Base-by-base conservation (phyloP, 208 protist genomes). In the Acanthamoeba royreba region DNA sequence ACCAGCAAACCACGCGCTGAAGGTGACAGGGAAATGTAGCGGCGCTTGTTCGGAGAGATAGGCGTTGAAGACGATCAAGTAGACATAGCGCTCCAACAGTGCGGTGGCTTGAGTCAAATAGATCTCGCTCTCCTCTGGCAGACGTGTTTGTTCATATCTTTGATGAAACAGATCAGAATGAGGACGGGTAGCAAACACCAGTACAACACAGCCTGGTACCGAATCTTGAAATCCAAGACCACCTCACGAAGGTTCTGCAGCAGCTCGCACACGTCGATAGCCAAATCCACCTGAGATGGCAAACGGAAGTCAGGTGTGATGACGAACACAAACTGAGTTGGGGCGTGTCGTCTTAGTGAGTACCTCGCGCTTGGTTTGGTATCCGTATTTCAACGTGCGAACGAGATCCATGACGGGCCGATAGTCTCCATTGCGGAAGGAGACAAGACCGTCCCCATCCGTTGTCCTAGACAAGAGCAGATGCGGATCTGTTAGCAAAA, bases 61-160 rank as follows among this genome's bases (percentile, higher is more conserved):
- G 35, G 92, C 49, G 58, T 72, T 72, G 47, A 95, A 95, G 0
- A 95, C 61, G 53, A 95, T 95, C 15, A 95, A 49, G 43, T 63
- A 63, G 69, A 93, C 66, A 40, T 95, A 95, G 31, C 94, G 38
- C 40, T 95, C 74, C 91, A 95, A 33, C 61, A 91, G 94, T 3
- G 28, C 38, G 69, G 43, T 42, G 55, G 83, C 94, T 8, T 61
- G 52, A 2, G 11, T 72, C 58, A 92, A 55, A 74, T 92, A 77
- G 38, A 66, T 53, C 40, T 77, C 25, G 42, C 86, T 66, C 86
- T 92, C 33, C 53, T 92, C 86, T 4, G 83, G 83, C 28, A 63
- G 11, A 4, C 83, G 43, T 7, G 83, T 45, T 46, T 53, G 42
- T 35, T 90, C 83, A 40, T 90, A 69, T 35, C 58, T 69, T 25